Evolutionary conservation across 2,329 filamentous ascomycete genomes (phyloP).

Genomic region (Monosporascus sp.): DNA sequence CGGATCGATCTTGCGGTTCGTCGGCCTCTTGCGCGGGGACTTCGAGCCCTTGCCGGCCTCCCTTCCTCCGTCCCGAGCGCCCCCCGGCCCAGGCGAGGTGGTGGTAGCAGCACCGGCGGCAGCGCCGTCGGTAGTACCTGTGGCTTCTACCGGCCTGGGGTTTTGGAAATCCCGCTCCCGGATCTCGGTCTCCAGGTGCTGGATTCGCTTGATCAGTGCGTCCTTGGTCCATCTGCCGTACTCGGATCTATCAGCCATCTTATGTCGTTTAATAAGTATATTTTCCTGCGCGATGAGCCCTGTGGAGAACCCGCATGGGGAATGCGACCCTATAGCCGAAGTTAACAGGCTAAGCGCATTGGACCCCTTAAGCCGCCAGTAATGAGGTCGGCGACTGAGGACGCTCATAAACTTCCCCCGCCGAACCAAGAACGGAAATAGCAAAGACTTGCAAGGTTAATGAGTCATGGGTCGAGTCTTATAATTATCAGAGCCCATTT

Average conservation of each 20-base stretch:
- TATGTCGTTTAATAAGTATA: conserved; percentile 2
- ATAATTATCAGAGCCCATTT: no score
- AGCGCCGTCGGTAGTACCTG: not conserved
- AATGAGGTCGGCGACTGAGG: conserved; percentile 11
- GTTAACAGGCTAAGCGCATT: not conserved
- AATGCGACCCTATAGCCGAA: not conserved
- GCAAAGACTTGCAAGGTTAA: not conserved
- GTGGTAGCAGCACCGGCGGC: not conserved
- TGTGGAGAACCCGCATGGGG: conserved; percentile 17
- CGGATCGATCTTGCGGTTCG: conserved; percentile 60
- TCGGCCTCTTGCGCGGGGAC: conserved; percentile 27
- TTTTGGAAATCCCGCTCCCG: conserved; percentile 5
- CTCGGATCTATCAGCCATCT: conserved; percentile 26
- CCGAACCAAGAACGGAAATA: not conserved
- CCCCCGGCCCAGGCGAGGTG: not conserved
- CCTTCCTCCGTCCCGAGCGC: conserved; percentile 15
- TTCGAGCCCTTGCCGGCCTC: conserved; percentile 2
- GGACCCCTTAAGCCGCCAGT: conserved; percentile 12
- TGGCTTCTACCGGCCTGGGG: not conserved
- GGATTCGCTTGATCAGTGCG: conserved; percentile 63
- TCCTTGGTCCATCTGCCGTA: conserved; percentile 66
- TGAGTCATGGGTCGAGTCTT: not conserved
- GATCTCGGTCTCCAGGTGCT: conserved; percentile 56
- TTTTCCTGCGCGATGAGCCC: conserved; percentile 4
- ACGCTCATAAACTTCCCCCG: conserved; percentile 17